Evolutionary conservation across 2,329 filamentous ascomycete species (phyloP).

Genomic region (Atkinsonella texensis): DNA sequence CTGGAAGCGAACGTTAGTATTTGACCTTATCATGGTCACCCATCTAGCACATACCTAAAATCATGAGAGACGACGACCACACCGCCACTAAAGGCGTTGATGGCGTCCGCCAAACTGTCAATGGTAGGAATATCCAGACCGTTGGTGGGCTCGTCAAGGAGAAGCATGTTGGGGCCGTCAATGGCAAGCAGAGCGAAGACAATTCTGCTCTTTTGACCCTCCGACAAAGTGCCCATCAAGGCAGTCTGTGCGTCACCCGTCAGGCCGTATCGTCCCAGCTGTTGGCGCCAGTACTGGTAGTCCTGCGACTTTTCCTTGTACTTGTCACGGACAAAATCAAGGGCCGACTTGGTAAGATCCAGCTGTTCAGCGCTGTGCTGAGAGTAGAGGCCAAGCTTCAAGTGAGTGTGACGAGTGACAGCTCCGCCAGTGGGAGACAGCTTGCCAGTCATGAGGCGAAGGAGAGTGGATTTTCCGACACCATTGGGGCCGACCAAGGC

Average conservation of each 20-base stretch:
- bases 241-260: conserved; percentile 90
- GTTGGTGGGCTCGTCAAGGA: conserved; percentile 98
- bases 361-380: conserved; percentile 98
- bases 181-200: conserved; percentile 95
- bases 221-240: conserved; percentile 93
- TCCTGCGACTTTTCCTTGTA: conserved; percentile 83
- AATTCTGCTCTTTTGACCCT: conserved; percentile 96
- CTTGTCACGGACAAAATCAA: conserved; percentile 97
- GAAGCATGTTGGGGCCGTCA: conserved; percentile 91
- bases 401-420: conserved; percentile 87
- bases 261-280: conserved; percentile 89
- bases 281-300: conserved; percentile 98
- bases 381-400: conserved; percentile 96
- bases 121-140: conserved; percentile 98
- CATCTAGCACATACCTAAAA: conserved; percentile 61
- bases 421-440: conserved; percentile 71
- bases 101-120: conserved; percentile 92
- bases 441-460: conserved; percentile 93
- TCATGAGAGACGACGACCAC: conserved; percentile 98
- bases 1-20: conserved; percentile 31
- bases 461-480: conserved; percentile 95
- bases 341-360: conserved; percentile 90
- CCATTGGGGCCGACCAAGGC: conserved; percentile 96
- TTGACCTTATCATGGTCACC: neutral
- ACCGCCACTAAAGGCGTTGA: conserved; percentile 92